These are phyloP conservation scores for Talaromyces sp. DNA, from an alignment of 2,329 filamentous ascomycete species.

Conservation along the genomic window DNA sequence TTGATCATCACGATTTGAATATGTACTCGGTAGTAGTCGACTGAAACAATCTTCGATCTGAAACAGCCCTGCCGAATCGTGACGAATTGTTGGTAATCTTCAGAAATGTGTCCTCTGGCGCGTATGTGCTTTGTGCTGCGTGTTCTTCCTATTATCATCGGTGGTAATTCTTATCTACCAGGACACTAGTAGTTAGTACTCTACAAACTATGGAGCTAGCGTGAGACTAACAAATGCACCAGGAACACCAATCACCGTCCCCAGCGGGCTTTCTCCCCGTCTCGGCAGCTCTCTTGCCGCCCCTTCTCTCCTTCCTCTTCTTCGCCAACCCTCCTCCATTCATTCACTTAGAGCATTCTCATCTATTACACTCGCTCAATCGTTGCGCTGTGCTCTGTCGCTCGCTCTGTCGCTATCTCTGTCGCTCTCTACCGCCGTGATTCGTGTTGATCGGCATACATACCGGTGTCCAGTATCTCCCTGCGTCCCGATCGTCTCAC, in stretches of 20 bases:
- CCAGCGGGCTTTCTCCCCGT: background rate
- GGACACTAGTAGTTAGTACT: background rate
- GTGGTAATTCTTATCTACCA: background rate
- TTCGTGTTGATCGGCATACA: background rate
- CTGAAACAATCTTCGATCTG: background rate
- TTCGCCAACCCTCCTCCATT: background rate
- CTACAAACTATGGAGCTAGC: no score
- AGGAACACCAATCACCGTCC: background rate
- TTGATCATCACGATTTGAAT: background rate
- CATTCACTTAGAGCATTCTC: background rate
- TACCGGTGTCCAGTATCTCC: background rate
- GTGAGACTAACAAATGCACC: no score
- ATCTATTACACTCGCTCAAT: background rate
- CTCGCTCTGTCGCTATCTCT: background rate
- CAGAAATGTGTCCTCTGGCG: background rate
- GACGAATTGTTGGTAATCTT: background rate
- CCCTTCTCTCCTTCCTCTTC: background rate
- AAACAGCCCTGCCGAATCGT: background rate
- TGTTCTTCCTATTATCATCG: no score
- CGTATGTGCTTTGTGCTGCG: background rate
- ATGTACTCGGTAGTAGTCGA: no score
- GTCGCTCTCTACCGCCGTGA: background rate
- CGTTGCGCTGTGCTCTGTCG: background rate
- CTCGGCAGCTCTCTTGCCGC: conserved; percentile 1
- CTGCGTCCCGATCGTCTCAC: conserved; percentile 11